phyloP scores from a whole-genome alignment of 2,329 filamentous ascomycete species.

The Paecilomyces sp. region DNA sequence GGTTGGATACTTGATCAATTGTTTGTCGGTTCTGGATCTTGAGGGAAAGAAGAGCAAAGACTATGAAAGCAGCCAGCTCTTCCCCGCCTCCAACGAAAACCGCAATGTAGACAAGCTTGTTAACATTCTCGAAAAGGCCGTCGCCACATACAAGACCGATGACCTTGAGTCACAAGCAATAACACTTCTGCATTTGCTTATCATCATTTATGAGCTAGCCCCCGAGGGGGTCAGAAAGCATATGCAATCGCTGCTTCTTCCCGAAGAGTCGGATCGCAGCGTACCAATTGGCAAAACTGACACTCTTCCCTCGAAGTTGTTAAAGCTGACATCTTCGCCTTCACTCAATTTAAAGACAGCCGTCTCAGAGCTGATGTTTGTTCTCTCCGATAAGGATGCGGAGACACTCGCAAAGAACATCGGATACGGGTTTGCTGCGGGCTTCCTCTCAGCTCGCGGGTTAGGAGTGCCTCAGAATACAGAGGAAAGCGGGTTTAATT shows the following conservation, averaged over 20 bases:
- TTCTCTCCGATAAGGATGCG: slow-evolving; percentile 75
- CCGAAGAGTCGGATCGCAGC: slow-evolving; percentile 67
- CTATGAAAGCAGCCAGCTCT: slow-evolving; percentile 49
- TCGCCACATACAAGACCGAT: slow-evolving; percentile 55
- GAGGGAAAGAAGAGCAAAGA: slow-evolving; percentile 44
- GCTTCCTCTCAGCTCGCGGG: slow-evolving; percentile 79
- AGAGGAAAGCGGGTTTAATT: slow-evolving; percentile 35
- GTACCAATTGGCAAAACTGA: slow-evolving; percentile 69
- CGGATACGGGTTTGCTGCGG: slow-evolving; percentile 88
- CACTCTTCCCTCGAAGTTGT: slow-evolving; percentile 66
- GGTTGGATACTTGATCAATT: slow-evolving; percentile 67
- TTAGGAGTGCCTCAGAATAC: slow-evolving; percentile 66
- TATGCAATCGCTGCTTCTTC: slow-evolving; percentile 64
- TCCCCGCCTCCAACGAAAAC: slow-evolving; percentile 56
- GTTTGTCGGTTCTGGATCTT: slow-evolving; percentile 71
- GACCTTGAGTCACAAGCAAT: slow-evolving; percentile 67
- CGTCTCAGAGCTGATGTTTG: slow-evolving; percentile 75
- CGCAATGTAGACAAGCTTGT: slow-evolving; percentile 59
- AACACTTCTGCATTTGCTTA: slow-evolving; percentile 67
- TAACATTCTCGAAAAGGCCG: slow-evolving; percentile 60
- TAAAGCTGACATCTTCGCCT: slow-evolving; percentile 70
- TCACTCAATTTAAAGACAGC: slow-evolving; percentile 65
- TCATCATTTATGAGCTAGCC: slow-evolving; percentile 63
- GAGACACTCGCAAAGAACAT: slow-evolving; percentile 80
- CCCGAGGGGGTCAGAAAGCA: slow-evolving; percentile 54